Evolutionary conservation across 2,329 filamentous ascomycete genomes (phyloP).

Genomic region (Beauveria sp.): DNA sequence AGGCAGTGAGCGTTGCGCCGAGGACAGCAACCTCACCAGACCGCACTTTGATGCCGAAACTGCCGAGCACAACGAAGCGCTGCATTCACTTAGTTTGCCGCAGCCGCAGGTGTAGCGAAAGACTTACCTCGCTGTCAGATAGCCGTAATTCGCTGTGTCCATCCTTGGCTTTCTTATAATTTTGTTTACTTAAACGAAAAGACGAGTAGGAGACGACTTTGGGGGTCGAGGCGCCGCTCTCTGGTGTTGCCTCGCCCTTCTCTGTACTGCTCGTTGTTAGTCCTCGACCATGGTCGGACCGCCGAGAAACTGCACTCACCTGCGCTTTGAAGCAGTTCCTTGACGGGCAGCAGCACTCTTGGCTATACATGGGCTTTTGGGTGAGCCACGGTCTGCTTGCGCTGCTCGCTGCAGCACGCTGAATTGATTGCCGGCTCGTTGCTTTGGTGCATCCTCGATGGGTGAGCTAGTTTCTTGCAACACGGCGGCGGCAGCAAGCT

Average conservation of each 20-base stretch:
- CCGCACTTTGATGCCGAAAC: conserved; percentile 55
- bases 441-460: neutral
- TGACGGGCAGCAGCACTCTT: neutral
- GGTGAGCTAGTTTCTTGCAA: neutral
- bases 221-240: neutral
- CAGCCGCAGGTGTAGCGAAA: neutral
- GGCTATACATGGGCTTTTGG: neutral
- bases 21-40: conserved; percentile 57
- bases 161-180: conserved; percentile 30
- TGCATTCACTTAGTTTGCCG: conserved; percentile 23
- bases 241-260: neutral
- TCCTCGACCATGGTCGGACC: neutral
- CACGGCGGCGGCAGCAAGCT: conserved; percentile 15
- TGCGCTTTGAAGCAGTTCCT: neutral
- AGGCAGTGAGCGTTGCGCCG: conserved; percentile 52
- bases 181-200: conserved; percentile 38
- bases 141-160: conserved; percentile 36
- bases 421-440: conserved; percentile 3
- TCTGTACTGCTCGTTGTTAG: neutral
- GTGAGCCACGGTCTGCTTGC: neutral
- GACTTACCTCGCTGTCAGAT: conserved; percentile 40
- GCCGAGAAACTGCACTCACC: neutral
- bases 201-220: conserved; percentile 33
- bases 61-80: conserved; percentile 58
- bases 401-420: conserved; percentile 6